Conservation (phyloP, 2,329 filamentous ascomycete genomes). For the Pleurostoma richardsiae region DNA sequence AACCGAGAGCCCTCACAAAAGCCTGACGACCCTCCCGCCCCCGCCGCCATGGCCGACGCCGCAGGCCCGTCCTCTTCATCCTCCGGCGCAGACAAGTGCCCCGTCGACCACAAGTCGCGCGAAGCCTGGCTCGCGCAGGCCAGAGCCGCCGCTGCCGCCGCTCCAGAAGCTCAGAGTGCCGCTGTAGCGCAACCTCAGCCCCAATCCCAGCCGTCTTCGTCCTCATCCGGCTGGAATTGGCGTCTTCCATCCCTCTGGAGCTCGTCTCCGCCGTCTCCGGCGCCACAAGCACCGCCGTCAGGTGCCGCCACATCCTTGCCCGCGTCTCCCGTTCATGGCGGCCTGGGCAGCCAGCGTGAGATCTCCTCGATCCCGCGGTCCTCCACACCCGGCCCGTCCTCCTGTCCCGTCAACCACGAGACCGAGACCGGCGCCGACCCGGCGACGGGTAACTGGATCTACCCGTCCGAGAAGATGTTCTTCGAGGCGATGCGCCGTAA, state of each 20-base stretch:
- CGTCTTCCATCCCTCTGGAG: conserved; percentile 34
- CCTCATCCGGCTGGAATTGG: conserved; percentile 35
- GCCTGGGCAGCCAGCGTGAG: conserved; percentile 63
- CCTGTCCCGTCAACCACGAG: conserved; percentile 61
- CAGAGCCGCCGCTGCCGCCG: conserved; percentile 39
- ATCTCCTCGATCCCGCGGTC: conserved; percentile 76
- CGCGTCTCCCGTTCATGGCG: conserved; percentile 1
- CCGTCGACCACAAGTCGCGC: conserved; percentile 85
- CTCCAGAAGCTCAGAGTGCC: conserved; percentile 1
- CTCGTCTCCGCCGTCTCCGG: conserved; percentile 13
- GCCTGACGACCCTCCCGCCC: not conserved
- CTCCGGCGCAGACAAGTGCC: conserved; percentile 51
- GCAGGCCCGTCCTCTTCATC: conserved; percentile 8
- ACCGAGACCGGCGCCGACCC: conserved; percentile 68
- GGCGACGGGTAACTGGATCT: conserved; percentile 85
- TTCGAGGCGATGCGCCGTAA: conserved; percentile 96
- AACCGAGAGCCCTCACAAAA: not conserved
- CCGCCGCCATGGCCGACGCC: not conserved
- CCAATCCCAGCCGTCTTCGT: conserved; percentile 31
- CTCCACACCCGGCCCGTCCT: conserved; percentile 24
- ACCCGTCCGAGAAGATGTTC: conserved; percentile 95
- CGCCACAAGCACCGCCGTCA: conserved; percentile 7
- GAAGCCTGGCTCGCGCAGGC: conserved; percentile 79
- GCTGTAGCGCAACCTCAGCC: conserved; percentile 15
- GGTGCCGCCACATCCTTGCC: not conserved